Evolutionary conservation across 2,329 filamentous ascomycete genomes (phyloP).

Genomic region (Stemphylium beticola): DNA sequence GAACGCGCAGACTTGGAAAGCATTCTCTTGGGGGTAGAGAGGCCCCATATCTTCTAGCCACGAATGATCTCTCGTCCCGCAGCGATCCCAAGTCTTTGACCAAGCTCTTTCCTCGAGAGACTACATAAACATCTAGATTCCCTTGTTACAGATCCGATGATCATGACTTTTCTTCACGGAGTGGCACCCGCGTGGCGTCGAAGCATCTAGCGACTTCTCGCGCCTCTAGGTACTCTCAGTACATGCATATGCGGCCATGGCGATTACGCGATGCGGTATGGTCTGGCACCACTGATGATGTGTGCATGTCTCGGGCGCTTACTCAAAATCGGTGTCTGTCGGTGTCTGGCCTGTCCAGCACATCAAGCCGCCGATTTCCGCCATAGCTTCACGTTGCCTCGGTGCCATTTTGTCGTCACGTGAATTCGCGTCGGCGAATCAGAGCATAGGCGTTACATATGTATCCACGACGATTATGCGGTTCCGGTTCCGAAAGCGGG

Average conservation of each 20-base stretch:
- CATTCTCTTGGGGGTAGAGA: too few relatives aligned
- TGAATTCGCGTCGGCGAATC: conserved; percentile 23
- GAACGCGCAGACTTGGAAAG: too few relatives aligned
- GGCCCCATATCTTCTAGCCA: too few relatives aligned
- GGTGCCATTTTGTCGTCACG: conserved; percentile 10
- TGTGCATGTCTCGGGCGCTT: conserved; percentile 4
- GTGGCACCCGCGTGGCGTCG: background rate
- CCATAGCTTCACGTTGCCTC: conserved; percentile 8
- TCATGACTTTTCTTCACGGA: background rate
- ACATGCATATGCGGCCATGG: background rate
- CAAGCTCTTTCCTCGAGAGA: too few relatives aligned
- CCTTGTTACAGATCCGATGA: too few relatives aligned
- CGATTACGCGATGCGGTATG: conserved; percentile 3
- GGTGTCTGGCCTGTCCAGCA: conserved; percentile 12
- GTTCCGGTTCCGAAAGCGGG: conserved; percentile 24
- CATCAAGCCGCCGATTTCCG: conserved; percentile 11
- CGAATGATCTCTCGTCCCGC: too few relatives aligned
- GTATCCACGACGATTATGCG: background rate
- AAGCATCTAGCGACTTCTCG: background rate
- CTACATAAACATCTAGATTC: background rate
- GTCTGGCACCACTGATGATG: conserved; percentile 4
- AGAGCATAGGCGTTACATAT: conserved; percentile 5
- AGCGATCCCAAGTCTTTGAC: background rate
- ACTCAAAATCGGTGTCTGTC: conserved; percentile 12
- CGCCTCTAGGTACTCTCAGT: background rate